Evolutionary conservation across 495 filamentous ascomycete species (phyloP), one percentile per base, ranked within the genome.

Genomic region (Penicillium antarcticum): DNA sequence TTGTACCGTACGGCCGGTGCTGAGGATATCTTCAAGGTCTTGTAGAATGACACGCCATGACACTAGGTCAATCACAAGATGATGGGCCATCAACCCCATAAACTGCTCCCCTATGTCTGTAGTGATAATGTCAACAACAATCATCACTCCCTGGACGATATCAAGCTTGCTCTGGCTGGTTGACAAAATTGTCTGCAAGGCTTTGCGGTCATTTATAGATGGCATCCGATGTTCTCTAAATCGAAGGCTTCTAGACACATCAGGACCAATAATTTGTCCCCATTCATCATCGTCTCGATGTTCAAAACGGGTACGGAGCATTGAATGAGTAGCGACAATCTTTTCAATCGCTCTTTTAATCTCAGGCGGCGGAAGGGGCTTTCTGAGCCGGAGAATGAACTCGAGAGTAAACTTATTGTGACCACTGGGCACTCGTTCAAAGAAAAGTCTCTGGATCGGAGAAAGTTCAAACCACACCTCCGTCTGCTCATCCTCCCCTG

Each of bases 1-100:
- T 8, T 42, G 38, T 2, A 34, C 1, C 0, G 29, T 11, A 26
- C 2, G 26, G 1, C 38, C 38, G 0, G 48, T 18, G 6, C 0
- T 42, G 6, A 86, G 61, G 3, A 81, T 57, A 33, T 80, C 73
- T 52, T 83, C 81, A 5, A 85, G 49, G 39, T 86, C 83, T 32
- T 80, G 65, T 21, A 81, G 71, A 16, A 86, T 71, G 32, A 82
- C 65, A 10, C 75, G 67, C 82, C 80, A 85, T 2, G 83, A 85
- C 13, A 80, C 74, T 9, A 82, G 66, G 53, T 86, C 83, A 33
- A 85, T 71, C 4, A 81, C 78, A 0, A 83, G 68, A 52, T 85
- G 83, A 60, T 85, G 81, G 3, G 73, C 41, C 41, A 43, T 43
- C 2, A 43, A 4, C 0, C 23, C 79, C n/a, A 85, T 53, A 36